Base-by-base conservation (phyloP, 306 rosid genomes). In the Ormosia emarginata region DNA sequence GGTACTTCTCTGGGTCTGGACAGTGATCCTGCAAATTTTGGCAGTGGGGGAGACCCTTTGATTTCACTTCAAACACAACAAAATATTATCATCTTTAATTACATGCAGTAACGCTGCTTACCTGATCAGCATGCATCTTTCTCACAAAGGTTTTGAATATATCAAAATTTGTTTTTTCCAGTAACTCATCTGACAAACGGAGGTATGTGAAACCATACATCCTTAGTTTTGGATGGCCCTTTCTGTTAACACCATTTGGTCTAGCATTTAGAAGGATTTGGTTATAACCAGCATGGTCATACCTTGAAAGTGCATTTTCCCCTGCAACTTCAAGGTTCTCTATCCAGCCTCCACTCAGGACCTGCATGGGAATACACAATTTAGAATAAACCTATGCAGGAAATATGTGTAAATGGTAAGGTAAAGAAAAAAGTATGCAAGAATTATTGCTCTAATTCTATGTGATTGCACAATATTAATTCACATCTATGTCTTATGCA, bases 121-220 rank as follows among this genome's bases (percentile, higher is more conserved):
- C 97, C 94, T 87, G 87, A 82, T 94, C 85, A 59, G 92, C 94
- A 84, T 92, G 97, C 93, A 92, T 92, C 89, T 88, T 94, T 90
- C 84, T 92, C 56, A 92, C 97, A 84, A 94, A 90, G 75, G 18
- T 78, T 88, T 89, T 91, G 90, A 94, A 94, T 55, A 77, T 50
- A 30, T 82, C 65, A 43, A 91, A 89, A 77, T 90, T 91, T 7
- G 24, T 7, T 52, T 85, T 9, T 41, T 83, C 50, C 47, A 94
- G 62, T 58, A 94, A 86, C 10, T 90, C 74, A 10, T 83, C 77
- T 9, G 90, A 85, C 67, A 92, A 70, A 66, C 94, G 94, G 46
- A 92, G 97, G 82, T 86, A 92, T 24, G 98, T 90, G 57, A 92
- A 84, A 1, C 97, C 97, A 65, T 84, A 89, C 93, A 94, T 84